These are phyloP conservation scores for Colletotrichum endophyticum DNA, from an alignment of 2,329 filamentous ascomycete species.

Conservation along the genomic window DNA sequence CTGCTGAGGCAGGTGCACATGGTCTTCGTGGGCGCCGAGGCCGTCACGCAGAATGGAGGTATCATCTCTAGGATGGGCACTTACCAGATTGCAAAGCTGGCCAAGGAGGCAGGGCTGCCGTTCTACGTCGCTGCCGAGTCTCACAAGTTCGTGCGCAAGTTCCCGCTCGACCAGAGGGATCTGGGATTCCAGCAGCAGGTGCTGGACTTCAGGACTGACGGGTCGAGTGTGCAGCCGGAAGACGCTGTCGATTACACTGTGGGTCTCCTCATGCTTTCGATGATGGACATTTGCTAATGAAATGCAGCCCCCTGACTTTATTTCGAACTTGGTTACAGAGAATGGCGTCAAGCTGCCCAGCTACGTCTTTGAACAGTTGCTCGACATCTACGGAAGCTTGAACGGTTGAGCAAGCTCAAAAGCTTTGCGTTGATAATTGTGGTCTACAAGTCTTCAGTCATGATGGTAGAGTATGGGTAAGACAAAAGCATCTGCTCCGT, in stretches of 20 bases:
- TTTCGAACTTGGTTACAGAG: conserved; percentile 78
- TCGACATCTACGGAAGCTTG: conserved; percentile 62
- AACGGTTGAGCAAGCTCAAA: conserved; percentile 13
- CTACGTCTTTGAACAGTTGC: conserved; percentile 73
- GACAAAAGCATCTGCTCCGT: background rate
- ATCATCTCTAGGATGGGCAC: conserved; percentile 87
- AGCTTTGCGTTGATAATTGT: background rate
- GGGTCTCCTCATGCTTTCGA: conserved; percentile 28
- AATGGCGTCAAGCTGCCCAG: conserved; percentile 73
- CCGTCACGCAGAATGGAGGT: conserved; percentile 92
- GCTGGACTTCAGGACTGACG: conserved; percentile 71
- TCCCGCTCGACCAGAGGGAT: conserved; percentile 82
- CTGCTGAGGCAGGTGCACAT: conserved; percentile 62
- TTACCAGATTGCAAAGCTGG: conserved; percentile 85
- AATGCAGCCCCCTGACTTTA: conserved; percentile 65
- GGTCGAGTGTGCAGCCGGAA: conserved; percentile 45
- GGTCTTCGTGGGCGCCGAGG: conserved; percentile 75
- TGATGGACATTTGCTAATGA: conserved; percentile 26
- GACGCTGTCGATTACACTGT: conserved; percentile 76
- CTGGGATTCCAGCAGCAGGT: conserved; percentile 80
- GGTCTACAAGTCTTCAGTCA: background rate
- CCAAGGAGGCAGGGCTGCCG: conserved; percentile 70
- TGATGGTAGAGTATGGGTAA: background rate
- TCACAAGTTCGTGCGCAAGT: conserved; percentile 93
- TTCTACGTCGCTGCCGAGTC: conserved; percentile 94